Percentiles rank a stretch among this genome's conserved stretches.
phyloP scores from a whole-genome alignment of 306 rosid genomes.

The Trifolium subterraneum region DNA sequence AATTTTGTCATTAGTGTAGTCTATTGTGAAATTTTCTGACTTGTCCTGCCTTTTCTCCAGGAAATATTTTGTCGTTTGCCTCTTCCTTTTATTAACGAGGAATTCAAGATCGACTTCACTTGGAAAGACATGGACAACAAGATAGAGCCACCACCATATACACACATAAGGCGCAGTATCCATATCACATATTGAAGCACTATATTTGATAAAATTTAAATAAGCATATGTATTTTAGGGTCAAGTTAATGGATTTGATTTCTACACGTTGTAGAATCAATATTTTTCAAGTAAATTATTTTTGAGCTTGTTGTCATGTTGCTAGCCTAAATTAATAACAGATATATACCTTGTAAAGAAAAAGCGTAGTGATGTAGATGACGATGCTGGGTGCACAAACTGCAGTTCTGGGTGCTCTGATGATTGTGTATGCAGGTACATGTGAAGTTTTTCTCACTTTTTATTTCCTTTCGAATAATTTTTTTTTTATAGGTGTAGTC shows the following conservation, averaged over 20 bases:
- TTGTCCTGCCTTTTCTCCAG: slow-evolving; percentile 49
- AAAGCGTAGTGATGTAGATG: slow-evolving; percentile 77
- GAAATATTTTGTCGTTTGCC: slow-evolving; percentile 79
- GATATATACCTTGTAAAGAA: slow-evolving; percentile 79
- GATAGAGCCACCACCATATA: slow-evolving; percentile 78
- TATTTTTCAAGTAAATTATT: slow-evolving; percentile 19
- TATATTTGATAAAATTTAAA: slow-evolving; percentile 19
- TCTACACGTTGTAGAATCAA: slow-evolving; percentile 15
- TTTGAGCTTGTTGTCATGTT: slow-evolving; percentile 26
- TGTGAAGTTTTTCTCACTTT: slow-evolving; percentile 31
- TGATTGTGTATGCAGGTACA: slow-evolving; percentile 88
- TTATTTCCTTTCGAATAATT: slow-evolving; percentile 20
- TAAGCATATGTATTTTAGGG: slow-evolving; percentile 9
- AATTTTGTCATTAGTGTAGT: slow-evolving; percentile 30
- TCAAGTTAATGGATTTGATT: slow-evolving; percentile 31
- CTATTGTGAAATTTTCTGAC: slow-evolving; percentile 24
- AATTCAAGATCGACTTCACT: slow-evolving; percentile 78
- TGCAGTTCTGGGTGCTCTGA: slow-evolving; percentile 70
- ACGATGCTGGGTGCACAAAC: slow-evolving; percentile 78
- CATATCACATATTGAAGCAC: slow-evolving; percentile 43
- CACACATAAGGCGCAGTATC: slow-evolving; percentile 91
- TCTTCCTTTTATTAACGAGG: slow-evolving; percentile 72
- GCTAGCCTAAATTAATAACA: slow-evolving; percentile 60
- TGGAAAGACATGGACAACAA: slow-evolving; percentile 75
- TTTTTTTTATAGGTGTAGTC: too few species aligned